Conservation (phyloP, 768 basidiomycete species). For the Chalciporus pseudorubinellus region DNA sequence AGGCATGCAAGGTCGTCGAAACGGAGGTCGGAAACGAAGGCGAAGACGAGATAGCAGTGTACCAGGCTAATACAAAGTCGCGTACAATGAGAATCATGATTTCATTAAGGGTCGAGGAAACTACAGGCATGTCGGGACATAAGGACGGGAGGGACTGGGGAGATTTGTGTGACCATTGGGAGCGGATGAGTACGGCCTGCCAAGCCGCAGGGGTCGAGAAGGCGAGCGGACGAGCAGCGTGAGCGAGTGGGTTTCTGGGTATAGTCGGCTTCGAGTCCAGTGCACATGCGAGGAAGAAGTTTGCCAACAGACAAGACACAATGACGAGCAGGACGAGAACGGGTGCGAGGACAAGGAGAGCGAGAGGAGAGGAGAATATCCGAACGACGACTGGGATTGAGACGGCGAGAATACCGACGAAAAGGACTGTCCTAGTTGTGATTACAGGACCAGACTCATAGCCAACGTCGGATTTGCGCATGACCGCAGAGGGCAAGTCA, state of each 20-base stretch:
- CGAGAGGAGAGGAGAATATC: slow-evolving; percentile 63
- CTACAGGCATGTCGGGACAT: slow-evolving; percentile 57
- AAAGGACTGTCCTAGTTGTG: slow-evolving; percentile 51
- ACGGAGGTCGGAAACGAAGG: slow-evolving; percentile 87
- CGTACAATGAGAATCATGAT: slow-evolving; percentile 77
- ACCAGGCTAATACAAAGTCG: slow-evolving; percentile 92
- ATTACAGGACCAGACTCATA: slow-evolving; percentile 38
- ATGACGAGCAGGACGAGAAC: slow-evolving; percentile 48
- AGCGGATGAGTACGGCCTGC: slow-evolving; percentile 85
- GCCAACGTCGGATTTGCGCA: background rate
- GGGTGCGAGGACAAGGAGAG: slow-evolving; percentile 63
- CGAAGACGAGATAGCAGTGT: slow-evolving; percentile 79
- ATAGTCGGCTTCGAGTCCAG: slow-evolving; percentile 48
- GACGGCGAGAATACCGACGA: slow-evolving; percentile 57
- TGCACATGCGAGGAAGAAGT: slow-evolving; percentile 54
- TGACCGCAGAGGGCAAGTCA: slow-evolving; percentile 15
- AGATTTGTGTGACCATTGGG: slow-evolving; percentile 81
- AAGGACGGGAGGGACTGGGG: slow-evolving; percentile 68
- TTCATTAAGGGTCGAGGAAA: slow-evolving; percentile 74
- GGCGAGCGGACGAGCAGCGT: slow-evolving; percentile 68
- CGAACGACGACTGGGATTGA: slow-evolving; percentile 53
- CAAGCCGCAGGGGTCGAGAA: slow-evolving; percentile 95
- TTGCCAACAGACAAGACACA: slow-evolving; percentile 50
- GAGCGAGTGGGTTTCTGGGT: slow-evolving; percentile 39
- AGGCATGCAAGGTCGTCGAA: slow-evolving; percentile 67